phyloP scores from a whole-genome alignment of 208 protist genomes.

The Wallacemonas sp. region DNA sequence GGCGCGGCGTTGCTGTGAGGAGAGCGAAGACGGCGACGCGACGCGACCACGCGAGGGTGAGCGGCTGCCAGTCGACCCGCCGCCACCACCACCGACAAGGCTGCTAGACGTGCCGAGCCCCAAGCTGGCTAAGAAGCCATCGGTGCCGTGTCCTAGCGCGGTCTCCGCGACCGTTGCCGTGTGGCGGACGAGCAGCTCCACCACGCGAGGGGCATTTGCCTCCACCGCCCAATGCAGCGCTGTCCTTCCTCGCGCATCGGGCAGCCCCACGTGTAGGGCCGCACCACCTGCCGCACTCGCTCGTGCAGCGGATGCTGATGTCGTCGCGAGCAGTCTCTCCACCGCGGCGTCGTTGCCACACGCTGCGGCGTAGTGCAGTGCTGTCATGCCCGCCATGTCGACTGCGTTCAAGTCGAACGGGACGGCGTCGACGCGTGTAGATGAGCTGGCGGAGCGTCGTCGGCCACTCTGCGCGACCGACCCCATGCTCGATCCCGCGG shows the following conservation, averaged over 20 bases:
- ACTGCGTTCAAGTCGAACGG: slow-evolving; percentile 71
- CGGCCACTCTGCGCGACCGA: neutral
- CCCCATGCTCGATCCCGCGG: neutral
- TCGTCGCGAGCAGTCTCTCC: slow-evolving; percentile 31
- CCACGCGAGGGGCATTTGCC: slow-evolving; percentile 33
- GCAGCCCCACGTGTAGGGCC: slow-evolving; percentile 34
- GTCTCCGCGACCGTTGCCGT: slow-evolving; percentile 17
- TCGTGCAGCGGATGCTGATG: neutral
- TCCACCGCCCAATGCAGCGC: slow-evolving; percentile 77
- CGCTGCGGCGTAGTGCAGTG: slow-evolving; percentile 80
- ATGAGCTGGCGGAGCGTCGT: neutral
- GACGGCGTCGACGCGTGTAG: neutral
- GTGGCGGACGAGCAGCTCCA: slow-evolving; percentile 64
- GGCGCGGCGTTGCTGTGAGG: slow-evolving; percentile 13
- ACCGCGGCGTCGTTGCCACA: slow-evolving; percentile 67
- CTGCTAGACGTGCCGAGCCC: neutral
- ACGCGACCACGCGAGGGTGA: slow-evolving; percentile 7
- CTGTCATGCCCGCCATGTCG: slow-evolving; percentile 74
- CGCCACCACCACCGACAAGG: no score
- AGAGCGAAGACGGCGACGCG: neutral
- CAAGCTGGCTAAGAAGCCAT: slow-evolving; percentile 1
- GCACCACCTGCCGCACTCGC: slow-evolving; percentile 10
- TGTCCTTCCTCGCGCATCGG: slow-evolving; percentile 59
- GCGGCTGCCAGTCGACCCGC: neutral
- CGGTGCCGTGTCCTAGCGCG: slow-evolving; percentile 1